Percentiles rank a stretch among this genome's conserved stretches.
phyloP scores from a whole-genome alignment of 148 eudicot genomes.

The Cornus kousa region DNA sequence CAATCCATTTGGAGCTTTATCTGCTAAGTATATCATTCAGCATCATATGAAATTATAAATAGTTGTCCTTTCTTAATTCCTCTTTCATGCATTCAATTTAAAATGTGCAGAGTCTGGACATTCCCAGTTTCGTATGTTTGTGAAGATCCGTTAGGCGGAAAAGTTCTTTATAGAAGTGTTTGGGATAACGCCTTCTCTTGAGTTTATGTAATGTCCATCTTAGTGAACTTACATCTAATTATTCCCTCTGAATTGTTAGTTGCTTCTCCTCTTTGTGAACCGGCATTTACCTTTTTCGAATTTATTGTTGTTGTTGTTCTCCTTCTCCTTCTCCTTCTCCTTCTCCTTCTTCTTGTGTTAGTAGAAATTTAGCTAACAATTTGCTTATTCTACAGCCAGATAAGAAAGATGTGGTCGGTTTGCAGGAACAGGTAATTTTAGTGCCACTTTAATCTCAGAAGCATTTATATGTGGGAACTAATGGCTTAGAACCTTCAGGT shows the following conservation, averaged over 20 bases:
- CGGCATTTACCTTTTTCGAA: neutral
- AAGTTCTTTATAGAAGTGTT: neutral
- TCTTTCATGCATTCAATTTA: neutral
- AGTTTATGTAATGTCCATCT: too few relatives aligned
- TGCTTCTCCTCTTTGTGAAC: too few relatives aligned
- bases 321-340: too few relatives aligned
- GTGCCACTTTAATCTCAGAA: slow-evolving; percentile 1
- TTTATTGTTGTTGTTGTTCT: too few relatives aligned
- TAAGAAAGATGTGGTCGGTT: slow-evolving; percentile 54
- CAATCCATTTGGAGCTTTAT: too few relatives aligned
- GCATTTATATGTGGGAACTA: slow-evolving; percentile 4
- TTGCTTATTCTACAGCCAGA: slow-evolving; percentile 49
- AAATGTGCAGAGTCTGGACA: neutral
- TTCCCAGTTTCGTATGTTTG: neutral
- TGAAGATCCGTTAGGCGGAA: neutral
- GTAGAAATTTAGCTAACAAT: neutral
- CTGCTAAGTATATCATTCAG: neutral
- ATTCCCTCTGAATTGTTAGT: too few relatives aligned
- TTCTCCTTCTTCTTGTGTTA: neutral
- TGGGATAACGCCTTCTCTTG: too few relatives aligned
- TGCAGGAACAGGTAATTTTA: slow-evolving; percentile 62
- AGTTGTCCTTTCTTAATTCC: too few relatives aligned
- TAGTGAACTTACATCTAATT: too few relatives aligned
- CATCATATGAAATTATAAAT: neutral
- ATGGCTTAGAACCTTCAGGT: slow-evolving; percentile 35